phyloP scores from a whole-genome alignment of 768 basidiomycete genomes.

The Austroboletus festivus region DNA sequence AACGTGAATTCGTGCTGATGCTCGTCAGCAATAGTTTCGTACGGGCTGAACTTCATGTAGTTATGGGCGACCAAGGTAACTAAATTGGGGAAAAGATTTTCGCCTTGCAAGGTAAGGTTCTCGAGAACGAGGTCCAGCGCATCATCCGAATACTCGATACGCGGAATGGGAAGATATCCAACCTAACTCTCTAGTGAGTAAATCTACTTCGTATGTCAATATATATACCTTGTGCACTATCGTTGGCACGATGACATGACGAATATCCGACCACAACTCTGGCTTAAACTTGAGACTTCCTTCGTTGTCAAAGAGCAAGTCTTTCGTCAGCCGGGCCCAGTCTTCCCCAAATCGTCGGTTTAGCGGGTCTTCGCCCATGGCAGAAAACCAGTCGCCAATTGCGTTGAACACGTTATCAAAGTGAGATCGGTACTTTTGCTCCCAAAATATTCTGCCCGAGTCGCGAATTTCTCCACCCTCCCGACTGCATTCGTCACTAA shows the following conservation, averaged over 20 bases:
- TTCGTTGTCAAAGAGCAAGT: conserved; percentile 74
- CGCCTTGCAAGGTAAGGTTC: conserved; percentile 84
- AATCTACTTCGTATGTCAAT: neutral
- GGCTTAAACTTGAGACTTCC: conserved; percentile 88
- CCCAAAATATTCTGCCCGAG: conserved; percentile 73
- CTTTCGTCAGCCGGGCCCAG: conserved; percentile 75
- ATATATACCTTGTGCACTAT: conserved; percentile 63
- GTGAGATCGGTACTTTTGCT: conserved; percentile 66
- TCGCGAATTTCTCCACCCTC: conserved; percentile 67
- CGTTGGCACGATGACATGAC: conserved; percentile 75
- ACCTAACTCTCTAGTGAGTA: conserved; percentile 37
- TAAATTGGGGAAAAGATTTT: conserved; percentile 85
- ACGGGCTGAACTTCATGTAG: conserved; percentile 81
- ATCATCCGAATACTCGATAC: conserved; percentile 91
- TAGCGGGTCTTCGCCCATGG: conserved; percentile 80
- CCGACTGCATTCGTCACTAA: conserved; percentile 70
- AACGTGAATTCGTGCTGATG: conserved; percentile 71
- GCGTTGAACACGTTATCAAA: conserved; percentile 78
- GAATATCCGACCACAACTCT: conserved; percentile 84
- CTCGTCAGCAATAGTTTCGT: conserved; percentile 52
- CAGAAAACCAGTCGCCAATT: conserved; percentile 74
- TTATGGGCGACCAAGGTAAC: conserved; percentile 76
- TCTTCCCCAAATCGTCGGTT: conserved; percentile 82
- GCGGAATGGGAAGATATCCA: conserved; percentile 85
- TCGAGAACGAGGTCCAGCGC: conserved; percentile 86